Base-by-base conservation (phyloP, 2,329 filamentous ascomycete species). In the Beauveria sp. region DNA sequence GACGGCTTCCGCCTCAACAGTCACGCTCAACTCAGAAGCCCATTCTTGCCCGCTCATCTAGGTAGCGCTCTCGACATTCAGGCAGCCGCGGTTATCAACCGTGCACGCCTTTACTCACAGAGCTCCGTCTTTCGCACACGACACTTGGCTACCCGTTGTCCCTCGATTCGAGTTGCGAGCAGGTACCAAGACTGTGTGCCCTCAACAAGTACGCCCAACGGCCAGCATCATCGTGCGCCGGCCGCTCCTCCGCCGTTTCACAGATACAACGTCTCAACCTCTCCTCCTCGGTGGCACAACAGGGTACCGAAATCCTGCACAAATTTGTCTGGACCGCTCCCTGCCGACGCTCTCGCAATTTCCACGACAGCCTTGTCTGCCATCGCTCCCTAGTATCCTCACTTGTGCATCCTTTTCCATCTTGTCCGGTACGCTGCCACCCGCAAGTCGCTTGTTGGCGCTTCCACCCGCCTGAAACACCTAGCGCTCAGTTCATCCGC, bases 151-250 rank as follows among this genome's bases (percentile, higher is more conserved):
- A n/a, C 24, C 24, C 40, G 10, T 38, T 38, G 14, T 38, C 34
- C 34, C 34, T 38, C 12, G 34, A 38, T 38, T 43, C 28, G n/a
- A 38, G 26, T 49, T 47, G 20, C 45, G 20, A 49, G 45, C 42
- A 50, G 34, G 34, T 38, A 38, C 34, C 34, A 38, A 38, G 54
- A 57, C 51, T 30, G 40, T 45, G 38, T 26, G 38, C 38, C 26
- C 53, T n/a, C 52, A 28, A 28, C 42, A 47, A 34, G 10, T 26
- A 46, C 38, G 12, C 43, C 14, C 54, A 57, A 47, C 43, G 43
- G 20, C 28, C 43, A 43, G 26, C 54, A 46, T 57, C 54, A 56
- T 56, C 53, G 54, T 52, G 47, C 47, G 57, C 57, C 57, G 45
- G 38, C 57, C 38, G 57, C 47, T 51, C 57, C 3, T 43, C 57